Evolutionary conservation across 345 rosid species (phyloP).

Genomic region (Sapria himalayana): DNA sequence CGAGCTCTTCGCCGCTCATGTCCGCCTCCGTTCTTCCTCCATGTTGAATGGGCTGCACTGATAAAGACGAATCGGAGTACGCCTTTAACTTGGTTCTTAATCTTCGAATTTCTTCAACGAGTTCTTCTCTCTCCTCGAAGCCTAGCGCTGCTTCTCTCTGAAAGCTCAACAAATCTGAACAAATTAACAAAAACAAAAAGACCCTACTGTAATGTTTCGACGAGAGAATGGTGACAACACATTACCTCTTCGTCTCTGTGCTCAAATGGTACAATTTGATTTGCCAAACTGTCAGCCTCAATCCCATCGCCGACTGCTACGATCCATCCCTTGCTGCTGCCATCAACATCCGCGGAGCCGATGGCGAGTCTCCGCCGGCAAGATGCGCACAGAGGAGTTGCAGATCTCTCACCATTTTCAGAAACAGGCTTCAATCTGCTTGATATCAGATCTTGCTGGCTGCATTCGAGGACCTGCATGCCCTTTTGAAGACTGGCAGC

Average conservation of each 20-base stretch:
- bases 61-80: slow-evolving; percentile 33
- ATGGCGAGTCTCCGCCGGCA: slow-evolving; percentile 33
- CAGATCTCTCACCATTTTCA: slow-evolving; percentile 27
- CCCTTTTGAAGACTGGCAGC: slow-evolving; percentile 94
- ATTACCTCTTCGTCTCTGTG: slow-evolving; percentile 12
- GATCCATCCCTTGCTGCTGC: slow-evolving; percentile 36
- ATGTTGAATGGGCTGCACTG: slow-evolving; percentile 47
- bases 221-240: slow-evolving; percentile 4
- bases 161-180: too few species aligned
- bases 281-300: slow-evolving; percentile 3
- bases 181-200: slow-evolving; percentile 1
- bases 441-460: slow-evolving; percentile 32
- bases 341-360: slow-evolving; percentile 17
- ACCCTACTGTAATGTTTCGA: not conserved
- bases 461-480: slow-evolving; percentile 57
- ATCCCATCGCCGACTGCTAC: slow-evolving; percentile 16
- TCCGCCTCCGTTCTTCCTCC: slow-evolving; percentile 23
- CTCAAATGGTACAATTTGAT: slow-evolving; percentile 14
- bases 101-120: slow-evolving; percentile 58
- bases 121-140: slow-evolving; percentile 67
- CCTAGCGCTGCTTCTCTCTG: too few species aligned
- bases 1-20: slow-evolving; percentile 35
- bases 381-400: slow-evolving; percentile 35
- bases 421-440: slow-evolving; percentile 40
- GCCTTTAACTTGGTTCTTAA: slow-evolving; percentile 42